Conservation (phyloP, 805 yeast species). For the Pichia thaimueangensis region DNA sequence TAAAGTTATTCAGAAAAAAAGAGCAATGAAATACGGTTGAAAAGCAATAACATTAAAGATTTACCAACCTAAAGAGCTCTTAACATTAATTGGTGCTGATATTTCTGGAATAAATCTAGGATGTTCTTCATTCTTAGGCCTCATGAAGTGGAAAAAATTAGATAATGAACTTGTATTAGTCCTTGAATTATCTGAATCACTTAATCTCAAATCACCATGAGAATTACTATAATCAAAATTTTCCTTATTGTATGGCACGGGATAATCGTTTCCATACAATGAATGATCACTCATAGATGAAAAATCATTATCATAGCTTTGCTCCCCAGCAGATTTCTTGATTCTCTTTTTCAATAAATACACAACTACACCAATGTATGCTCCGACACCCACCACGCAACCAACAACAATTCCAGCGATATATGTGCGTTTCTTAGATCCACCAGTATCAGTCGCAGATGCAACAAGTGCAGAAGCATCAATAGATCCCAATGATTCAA, state of each 20-base stretch:
- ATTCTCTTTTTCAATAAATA: constrained; percentile 9
- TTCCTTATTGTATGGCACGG: not conserved
- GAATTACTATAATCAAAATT: constrained; percentile 4
- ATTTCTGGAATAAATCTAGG: constrained; percentile 38
- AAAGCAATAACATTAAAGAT: not conserved
- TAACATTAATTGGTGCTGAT: constrained; percentile 63
- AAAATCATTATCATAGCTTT: not conserved
- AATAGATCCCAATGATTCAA: constrained; percentile 24
- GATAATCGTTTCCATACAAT: not conserved
- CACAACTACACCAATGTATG: constrained; percentile 32
- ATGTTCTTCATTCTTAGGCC: constrained; percentile 15
- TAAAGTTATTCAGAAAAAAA: too few species aligned
- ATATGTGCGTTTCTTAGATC: constrained; percentile 25
- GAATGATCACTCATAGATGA: constrained; percentile 2
- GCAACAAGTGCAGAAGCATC: constrained; percentile 18
- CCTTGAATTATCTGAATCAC: constrained; percentile 3
- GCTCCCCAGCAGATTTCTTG: constrained; percentile 2
- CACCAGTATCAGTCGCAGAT: constrained; percentile 6
- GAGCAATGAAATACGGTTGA: too few species aligned
- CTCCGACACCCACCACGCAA: constrained; percentile 67
- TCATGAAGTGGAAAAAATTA: constrained; percentile 10
- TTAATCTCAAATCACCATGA: constrained; percentile 11
- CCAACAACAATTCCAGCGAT: constrained; percentile 81
- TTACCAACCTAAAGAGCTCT: constrained; percentile 68
- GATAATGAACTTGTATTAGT: constrained; percentile 11